Conservation (phyloP, 192 early-diverging fungal species). For the Thamnidium elegans region DNA sequence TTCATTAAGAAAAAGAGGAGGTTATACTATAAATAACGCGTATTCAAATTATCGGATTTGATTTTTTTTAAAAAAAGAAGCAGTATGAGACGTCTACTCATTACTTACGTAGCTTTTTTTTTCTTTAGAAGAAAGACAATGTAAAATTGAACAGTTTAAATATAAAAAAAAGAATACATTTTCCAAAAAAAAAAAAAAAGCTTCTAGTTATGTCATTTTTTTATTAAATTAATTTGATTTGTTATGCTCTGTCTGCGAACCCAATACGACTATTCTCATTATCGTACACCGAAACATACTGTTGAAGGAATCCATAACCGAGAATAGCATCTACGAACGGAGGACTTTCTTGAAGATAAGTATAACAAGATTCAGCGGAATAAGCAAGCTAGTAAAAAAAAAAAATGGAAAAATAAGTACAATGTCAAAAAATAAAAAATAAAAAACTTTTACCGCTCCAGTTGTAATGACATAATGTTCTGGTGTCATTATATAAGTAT, state of each 20-base stretch:
- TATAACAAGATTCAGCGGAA: slow-evolving; percentile 21
- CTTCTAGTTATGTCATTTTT: too few species aligned
- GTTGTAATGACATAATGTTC: slow-evolving; percentile 24
- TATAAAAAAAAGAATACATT: too few species aligned
- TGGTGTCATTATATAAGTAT: slow-evolving; percentile 15
- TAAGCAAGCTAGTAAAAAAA: slow-evolving; percentile 11
- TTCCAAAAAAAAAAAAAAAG: too few species aligned
- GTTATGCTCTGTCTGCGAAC: slow-evolving; percentile 15
- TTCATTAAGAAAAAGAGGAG: too few species aligned
- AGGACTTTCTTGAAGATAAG: slow-evolving; percentile 26
- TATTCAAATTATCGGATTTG: too few species aligned
- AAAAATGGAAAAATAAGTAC: slow-evolving; percentile 14
- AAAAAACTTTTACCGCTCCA: neutral
- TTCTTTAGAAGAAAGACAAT: too few species aligned
- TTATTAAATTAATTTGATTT: too few species aligned
- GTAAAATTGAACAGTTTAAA: too few species aligned
- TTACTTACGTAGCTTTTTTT: too few species aligned
- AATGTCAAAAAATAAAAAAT: neutral
- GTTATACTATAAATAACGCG: too few species aligned
- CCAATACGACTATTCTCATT: slow-evolving; percentile 28
- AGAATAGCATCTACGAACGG: slow-evolving; percentile 23
- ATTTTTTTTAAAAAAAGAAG: too few species aligned
- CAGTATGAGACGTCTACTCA: too few species aligned
- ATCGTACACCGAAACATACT: slow-evolving; percentile 28
- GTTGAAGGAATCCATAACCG: slow-evolving; percentile 35